Base-by-base conservation (phyloP, 208 protist genomes). In the Leptomonas seymouri region DNA sequence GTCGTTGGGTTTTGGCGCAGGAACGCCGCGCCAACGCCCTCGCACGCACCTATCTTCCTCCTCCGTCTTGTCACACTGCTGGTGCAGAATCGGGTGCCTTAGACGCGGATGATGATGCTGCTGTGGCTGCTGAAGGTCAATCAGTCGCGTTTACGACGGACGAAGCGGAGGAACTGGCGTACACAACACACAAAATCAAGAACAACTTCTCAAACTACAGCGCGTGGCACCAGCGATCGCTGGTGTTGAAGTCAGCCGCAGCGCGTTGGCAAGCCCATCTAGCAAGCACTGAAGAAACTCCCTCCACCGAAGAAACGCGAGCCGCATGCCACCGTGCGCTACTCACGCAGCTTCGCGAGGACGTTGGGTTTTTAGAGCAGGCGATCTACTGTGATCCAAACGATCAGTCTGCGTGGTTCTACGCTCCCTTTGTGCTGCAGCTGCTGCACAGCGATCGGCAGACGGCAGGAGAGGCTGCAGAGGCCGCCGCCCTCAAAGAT, bases 181-280 rank as follows among this genome's bases (percentile, higher is more conserved):
- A 94, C 78, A 97, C 96, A 15, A 80, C 67, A 0, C 54, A 45
- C 23, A 94, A 97, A 62, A 97, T 99, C 42, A 75, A 89, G 25
- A 67, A 80, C 25, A 98, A 99, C 80, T 99, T 99, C 76, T 98
- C 93, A 34, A 99, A 99, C 74, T 99, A 99, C 83, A 98, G 95
- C 42, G 97, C 97, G 21, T 99, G 97, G 97, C 98, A 99, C 85
- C 89, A 98, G 65, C 86, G 97, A 18, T 87, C 75, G 3, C 57
- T 93, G 4, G 81, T 85, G 21, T 9, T 96, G 5, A 72, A 78
- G 11, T 49, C 64, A 0, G 85, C 84, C 5, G 71, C 83, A 23
- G 42, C 62, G 3, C 75, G 81, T 11, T 65, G 75, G 53, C 45
- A 68, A 5, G 46, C 3, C 0, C 51, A 63, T 4, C 39, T 30